Evolutionary conservation across 345 rosid genomes (phyloP).

Genomic region (Rhizophora apiculata): DNA sequence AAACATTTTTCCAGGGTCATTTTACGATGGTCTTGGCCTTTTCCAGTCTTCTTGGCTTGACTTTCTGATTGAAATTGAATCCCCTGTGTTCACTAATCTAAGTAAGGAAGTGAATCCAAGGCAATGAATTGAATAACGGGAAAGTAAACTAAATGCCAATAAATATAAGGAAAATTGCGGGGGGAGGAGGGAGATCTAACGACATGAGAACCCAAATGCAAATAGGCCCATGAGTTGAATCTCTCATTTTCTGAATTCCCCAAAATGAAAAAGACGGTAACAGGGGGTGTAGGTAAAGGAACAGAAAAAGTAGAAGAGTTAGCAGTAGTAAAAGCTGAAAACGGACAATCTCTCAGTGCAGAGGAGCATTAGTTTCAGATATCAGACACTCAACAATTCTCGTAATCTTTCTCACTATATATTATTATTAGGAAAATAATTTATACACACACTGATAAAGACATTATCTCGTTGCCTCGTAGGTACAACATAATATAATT

Average conservation of each 20-base stretch:
- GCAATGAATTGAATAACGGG: too few species aligned
- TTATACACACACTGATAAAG: too few species aligned
- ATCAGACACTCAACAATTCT: constrained; percentile 5
- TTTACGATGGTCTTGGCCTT: too few species aligned
- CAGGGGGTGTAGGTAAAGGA: constrained; percentile 32
- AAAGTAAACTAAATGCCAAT: too few species aligned
- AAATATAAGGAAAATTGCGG: too few species aligned
- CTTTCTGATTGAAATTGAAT: neutral
- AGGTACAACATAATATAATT: too few species aligned
- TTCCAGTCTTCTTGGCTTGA: too few species aligned
- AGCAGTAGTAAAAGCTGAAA: constrained; percentile 39
- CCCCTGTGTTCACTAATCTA: neutral
- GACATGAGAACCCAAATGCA: constrained; percentile 12
- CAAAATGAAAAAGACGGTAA: constrained; percentile 34
- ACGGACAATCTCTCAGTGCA: constrained; percentile 43
- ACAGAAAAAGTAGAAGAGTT: constrained; percentile 44
- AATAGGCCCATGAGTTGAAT: neutral
- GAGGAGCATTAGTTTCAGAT: constrained; percentile 29
- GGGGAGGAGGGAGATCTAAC: neutral
- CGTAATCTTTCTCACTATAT: neutral
- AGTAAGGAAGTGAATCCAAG: neutral
- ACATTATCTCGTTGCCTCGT: too few species aligned
- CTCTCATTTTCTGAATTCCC: constrained; percentile 30
- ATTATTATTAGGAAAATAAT: too few species aligned
- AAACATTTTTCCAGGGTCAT: too few species aligned